phyloP scores from a whole-genome alignment of 225 moss, liverwort and hornwort genomes.

The Physcomitrium patens region DNA sequence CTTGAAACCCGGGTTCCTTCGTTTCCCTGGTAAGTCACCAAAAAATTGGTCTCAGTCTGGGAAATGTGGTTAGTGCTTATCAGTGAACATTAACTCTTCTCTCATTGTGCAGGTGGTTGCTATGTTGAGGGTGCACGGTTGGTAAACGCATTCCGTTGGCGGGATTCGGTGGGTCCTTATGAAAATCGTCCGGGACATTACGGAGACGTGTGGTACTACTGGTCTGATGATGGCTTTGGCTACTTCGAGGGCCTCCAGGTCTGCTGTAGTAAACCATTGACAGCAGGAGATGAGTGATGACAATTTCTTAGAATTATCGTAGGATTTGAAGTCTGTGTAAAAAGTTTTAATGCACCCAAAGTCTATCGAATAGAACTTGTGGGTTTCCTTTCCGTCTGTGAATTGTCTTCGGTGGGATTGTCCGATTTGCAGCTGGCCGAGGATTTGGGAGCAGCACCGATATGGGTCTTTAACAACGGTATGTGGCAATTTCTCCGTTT shows the following conservation, averaged over 20 bases:
- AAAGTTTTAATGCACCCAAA: not conserved
- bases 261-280: not conserved
- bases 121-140: conserved; percentile 72
- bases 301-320: not conserved
- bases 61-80: not conserved
- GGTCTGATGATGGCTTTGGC: conserved; percentile 86
- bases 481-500: not conserved
- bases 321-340: not conserved
- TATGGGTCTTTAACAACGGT: conserved; percentile 90
- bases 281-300: too few species aligned
- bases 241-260: conserved; percentile 84
- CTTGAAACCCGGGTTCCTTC: conserved; percentile 71
- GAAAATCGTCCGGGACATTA: conserved; percentile 77
- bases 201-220: conserved; percentile 79
- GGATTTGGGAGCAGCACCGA: conserved; percentile 60
- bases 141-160: conserved; percentile 78
- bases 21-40: conserved; percentile 64
- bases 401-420: not conserved
- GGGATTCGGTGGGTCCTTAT: conserved; percentile 71
- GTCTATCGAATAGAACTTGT: not conserved
- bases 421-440: conserved; percentile 65
- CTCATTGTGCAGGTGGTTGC: conserved; percentile 57
- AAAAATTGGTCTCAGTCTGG: too few species aligned
- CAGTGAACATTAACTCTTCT: not conserved
- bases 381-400: not conserved